These are phyloP conservation scores for Xylaria grammica DNA, from an alignment of 495 filamentous ascomycete genomes.

Conservation along the genomic window DNA sequence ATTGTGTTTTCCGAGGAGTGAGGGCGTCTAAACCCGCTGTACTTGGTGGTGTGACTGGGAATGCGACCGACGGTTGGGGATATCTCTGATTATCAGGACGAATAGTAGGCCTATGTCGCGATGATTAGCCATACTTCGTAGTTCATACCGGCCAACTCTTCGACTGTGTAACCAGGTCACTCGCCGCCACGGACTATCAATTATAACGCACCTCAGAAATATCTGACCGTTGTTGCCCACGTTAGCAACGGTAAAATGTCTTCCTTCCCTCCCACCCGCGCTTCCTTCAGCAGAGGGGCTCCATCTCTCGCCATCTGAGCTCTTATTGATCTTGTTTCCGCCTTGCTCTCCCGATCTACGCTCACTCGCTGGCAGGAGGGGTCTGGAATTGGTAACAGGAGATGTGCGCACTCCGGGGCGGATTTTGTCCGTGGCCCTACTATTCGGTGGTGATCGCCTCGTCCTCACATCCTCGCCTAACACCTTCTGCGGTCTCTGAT, in stretches of 20 bases:
- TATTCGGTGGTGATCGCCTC: slow-evolving; percentile 29
- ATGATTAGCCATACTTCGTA: slow-evolving; percentile 17
- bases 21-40: slow-evolving; percentile 59
- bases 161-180: background rate
- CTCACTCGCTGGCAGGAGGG: slow-evolving; percentile 51
- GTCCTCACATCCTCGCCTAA: slow-evolving; percentile 26
- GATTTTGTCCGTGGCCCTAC: slow-evolving; percentile 23
- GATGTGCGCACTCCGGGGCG: slow-evolving; percentile 38
- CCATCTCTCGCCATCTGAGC: slow-evolving; percentile 45
- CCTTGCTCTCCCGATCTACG: slow-evolving; percentile 45
- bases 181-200: background rate
- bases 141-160: background rate
- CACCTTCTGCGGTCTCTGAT: slow-evolving; percentile 25
- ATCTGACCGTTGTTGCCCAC: slow-evolving; percentile 93
- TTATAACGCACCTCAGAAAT: slow-evolving; percentile 79
- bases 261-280: slow-evolving; percentile 62
- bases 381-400: slow-evolving; percentile 36
- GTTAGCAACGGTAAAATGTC: slow-evolving; percentile 92
- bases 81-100: slow-evolving; percentile 63
- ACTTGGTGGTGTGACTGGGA: slow-evolving; percentile 61
- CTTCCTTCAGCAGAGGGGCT: slow-evolving; percentile 56
- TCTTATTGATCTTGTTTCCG: slow-evolving; percentile 40
- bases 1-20: slow-evolving; percentile 35
- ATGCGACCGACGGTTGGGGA: slow-evolving; percentile 63
- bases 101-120: slow-evolving; percentile 59